Conservation (phyloP, 2,329 filamentous ascomycete species). For the Zalaria sp. region DNA sequence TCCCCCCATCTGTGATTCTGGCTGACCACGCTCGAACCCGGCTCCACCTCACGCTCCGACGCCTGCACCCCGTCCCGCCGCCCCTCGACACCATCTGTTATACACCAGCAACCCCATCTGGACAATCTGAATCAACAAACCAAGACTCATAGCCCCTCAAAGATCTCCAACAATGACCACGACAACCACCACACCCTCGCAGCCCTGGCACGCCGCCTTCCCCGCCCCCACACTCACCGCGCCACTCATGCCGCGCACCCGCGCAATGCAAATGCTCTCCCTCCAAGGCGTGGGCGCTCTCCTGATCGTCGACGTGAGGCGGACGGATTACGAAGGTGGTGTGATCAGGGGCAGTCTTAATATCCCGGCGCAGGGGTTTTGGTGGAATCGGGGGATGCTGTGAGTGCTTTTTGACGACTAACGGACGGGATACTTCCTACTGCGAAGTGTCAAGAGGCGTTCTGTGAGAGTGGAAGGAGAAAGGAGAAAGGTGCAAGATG, state of each 20-base stretch:
- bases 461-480: neutral
- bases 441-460: neutral
- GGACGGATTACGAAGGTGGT: slow-evolving; percentile 34
- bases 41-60: too few species aligned
- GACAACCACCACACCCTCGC: slow-evolving; percentile 1
- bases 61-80: too few species aligned
- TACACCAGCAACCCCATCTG: neutral
- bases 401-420: slow-evolving; percentile 1
- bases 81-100: neutral
- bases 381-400: slow-evolving; percentile 28
- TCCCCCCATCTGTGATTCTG: too few species aligned
- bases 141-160: too few species aligned
- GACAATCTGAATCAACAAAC: too few species aligned
- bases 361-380: slow-evolving; percentile 33
- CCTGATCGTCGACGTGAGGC: slow-evolving; percentile 29
- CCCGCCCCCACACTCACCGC: slow-evolving; percentile 24
- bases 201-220: slow-evolving; percentile 28
- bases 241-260: slow-evolving; percentile 22
- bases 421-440: neutral
- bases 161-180: neutral
- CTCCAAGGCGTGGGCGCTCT: slow-evolving; percentile 20
- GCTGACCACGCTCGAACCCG: too few species aligned
- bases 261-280: slow-evolving; percentile 20
- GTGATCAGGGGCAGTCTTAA: slow-evolving; percentile 31
- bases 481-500: neutral